Evolutionary conservation across 306 rosid species (phyloP).

Genomic region (Prunus salicina): DNA sequence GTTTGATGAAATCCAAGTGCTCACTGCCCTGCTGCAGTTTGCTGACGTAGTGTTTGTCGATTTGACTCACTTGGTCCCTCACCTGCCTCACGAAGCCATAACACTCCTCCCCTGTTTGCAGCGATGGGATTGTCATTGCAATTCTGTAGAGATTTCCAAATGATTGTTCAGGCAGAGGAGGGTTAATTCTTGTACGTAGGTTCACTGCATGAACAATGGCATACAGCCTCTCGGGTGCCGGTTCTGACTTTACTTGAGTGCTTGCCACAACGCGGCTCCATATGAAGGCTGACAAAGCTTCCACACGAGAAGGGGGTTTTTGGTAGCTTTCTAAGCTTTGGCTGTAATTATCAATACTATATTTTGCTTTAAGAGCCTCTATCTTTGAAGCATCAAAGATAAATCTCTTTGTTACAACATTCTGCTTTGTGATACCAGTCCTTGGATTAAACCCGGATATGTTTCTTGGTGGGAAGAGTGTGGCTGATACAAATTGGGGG

Average conservation of each 20-base stretch:
- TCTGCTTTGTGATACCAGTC: slow-evolving; percentile 27
- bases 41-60: too few species aligned
- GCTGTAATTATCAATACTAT: background rate
- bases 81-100: slow-evolving; percentile 1
- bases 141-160: slow-evolving; percentile 27
- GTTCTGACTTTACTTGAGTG: slow-evolving; percentile 7
- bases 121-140: slow-evolving; percentile 3
- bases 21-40: too few species aligned
- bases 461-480: slow-evolving; percentile 53
- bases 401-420: slow-evolving; percentile 45
- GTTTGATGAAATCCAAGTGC: background rate
- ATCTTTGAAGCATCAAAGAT: slow-evolving; percentile 34
- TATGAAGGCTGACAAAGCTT: slow-evolving; percentile 54
- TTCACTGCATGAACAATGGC: slow-evolving; percentile 44
- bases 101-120: slow-evolving; percentile 8
- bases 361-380: slow-evolving; percentile 39
- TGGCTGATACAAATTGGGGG: slow-evolving; percentile 41
- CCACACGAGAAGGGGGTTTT: slow-evolving; percentile 47
- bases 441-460: slow-evolving; percentile 31
- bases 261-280: slow-evolving; percentile 50
- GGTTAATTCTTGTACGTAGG: slow-evolving; percentile 40
- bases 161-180: slow-evolving; percentile 16
- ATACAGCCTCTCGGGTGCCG: slow-evolving; percentile 1
- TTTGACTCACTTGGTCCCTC: background rate
- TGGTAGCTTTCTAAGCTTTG: background rate